Base-by-base conservation (phyloP, 75 land plant species). In the Larix kaempferi region DNA sequence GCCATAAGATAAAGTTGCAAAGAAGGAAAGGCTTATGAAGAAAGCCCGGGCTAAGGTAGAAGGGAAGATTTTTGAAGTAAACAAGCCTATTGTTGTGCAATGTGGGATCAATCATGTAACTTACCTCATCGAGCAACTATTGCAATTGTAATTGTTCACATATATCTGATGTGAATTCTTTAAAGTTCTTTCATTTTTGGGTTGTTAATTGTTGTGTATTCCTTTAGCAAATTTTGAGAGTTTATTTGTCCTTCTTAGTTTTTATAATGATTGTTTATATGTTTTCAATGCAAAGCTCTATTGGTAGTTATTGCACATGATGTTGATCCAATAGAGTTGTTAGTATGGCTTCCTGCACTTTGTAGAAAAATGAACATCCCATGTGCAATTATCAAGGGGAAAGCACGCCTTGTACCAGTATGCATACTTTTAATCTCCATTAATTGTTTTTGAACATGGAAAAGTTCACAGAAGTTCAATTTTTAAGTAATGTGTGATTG, bases 241-340 rank as follows among this genome's bases (percentile, higher is more conserved):
- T 22, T 26, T 67, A 26, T 22, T n/a, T 22, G 21, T 14, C 27
- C 15, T 14, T 57, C 15, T 14, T 57, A 7, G 33, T 25, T 17
- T 16, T 27, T 6, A 3, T 56, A 65, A 27, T 37, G 4, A 65
- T 5, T 2, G 6, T 65, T 23, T 52, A 17, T 75, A 44, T 74
- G 0, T 23, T 63, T 78, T 39, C 80, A 91, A 87, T 85, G 88
- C 49, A 91, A 91, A 64, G 93, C 91, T 4, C 93, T 89, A 71
- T 56, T 89, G 52, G 93, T 91, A 1, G 86, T 91, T 16, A 91
- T 91, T 72, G 93, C 93, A n/a, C 93, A 89, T 74, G 91, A 91
- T 83, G 93, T 91, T 0, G 93, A 91, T 74, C 93, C 91, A 0
- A 89, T 91, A 41, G 93, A 91, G 81, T 62, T 91, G 59, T 91